These are phyloP conservation scores for Candida labiduridarum DNA, from an alignment of 1,139 yeast genomes.

Conservation along the genomic window DNA sequence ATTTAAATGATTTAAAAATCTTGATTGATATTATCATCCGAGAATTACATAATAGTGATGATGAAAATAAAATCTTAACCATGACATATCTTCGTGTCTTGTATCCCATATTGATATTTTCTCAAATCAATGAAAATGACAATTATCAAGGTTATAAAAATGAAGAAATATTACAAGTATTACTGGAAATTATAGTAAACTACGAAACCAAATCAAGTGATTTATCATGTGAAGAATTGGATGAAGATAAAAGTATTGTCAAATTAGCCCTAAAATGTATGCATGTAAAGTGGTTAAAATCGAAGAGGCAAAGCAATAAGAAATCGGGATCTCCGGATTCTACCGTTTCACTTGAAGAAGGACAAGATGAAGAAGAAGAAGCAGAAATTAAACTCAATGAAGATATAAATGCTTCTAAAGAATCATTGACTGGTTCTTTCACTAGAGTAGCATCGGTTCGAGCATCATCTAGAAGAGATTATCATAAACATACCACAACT, in stretches of 20 bases:
- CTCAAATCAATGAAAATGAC: slow-evolving; percentile 56
- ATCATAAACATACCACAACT: slow-evolving; percentile 37
- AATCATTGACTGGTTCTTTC: slow-evolving; percentile 10
- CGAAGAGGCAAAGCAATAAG: background rate
- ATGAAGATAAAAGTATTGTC: slow-evolving; percentile 46
- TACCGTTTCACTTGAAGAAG: slow-evolving; percentile 8
- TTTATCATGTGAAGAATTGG: slow-evolving; percentile 14
- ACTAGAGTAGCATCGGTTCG: slow-evolving; percentile 42
- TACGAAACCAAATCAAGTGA: slow-evolving; percentile 13
- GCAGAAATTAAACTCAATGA: background rate
- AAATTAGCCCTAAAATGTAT: slow-evolving; percentile 67
- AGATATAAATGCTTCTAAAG: slow-evolving; percentile 6
- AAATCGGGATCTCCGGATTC: slow-evolving; percentile 15
- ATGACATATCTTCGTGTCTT: slow-evolving; percentile 78
- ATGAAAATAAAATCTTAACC: slow-evolving; percentile 57
- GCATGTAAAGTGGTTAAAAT: slow-evolving; percentile 56
- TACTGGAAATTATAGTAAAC: slow-evolving; percentile 48
- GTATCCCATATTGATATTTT: slow-evolving; percentile 67
- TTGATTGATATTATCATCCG: slow-evolving; percentile 83
- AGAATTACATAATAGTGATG: slow-evolving; percentile 67
- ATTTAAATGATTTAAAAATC: slow-evolving; percentile 83
- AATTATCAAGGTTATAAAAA: slow-evolving; percentile 52
- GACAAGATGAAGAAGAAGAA: background rate
- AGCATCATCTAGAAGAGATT: slow-evolving; percentile 38
- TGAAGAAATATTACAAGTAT: slow-evolving; percentile 52